Conservation (phyloP, 2,329 filamentous ascomycete species). For the Hymenoscyphus salicellus region DNA sequence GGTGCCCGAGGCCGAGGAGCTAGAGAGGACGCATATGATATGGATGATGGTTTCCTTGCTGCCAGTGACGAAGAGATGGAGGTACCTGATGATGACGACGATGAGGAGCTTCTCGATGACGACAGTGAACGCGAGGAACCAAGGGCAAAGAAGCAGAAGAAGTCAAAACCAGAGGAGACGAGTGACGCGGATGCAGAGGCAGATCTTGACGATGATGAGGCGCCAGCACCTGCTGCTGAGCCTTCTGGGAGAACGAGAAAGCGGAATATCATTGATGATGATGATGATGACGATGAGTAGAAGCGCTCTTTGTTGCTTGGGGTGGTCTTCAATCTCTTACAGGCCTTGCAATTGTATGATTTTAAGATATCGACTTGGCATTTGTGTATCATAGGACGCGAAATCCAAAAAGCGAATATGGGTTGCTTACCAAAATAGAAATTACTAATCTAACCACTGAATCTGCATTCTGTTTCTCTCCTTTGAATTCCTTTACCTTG, state of each 20-base stretch:
- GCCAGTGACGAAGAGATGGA: constrained; percentile 68
- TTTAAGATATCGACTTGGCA: not conserved
- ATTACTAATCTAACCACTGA: not conserved
- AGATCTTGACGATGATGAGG: constrained; percentile 50
- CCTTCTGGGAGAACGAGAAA: constrained; percentile 44
- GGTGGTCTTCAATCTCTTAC: not conserved
- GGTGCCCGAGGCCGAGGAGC: constrained; percentile 46
- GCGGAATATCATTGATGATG: constrained; percentile 59
- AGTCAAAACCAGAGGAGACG: constrained; percentile 39
- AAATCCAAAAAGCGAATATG: not conserved
- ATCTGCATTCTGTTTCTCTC: no score
- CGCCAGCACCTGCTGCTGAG: constrained; percentile 37
- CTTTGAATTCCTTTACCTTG: no score
- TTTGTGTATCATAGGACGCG: constrained; percentile 1
- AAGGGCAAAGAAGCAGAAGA: constrained; percentile 36
- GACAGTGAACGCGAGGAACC: constrained; percentile 39
- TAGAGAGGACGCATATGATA: constrained; percentile 72
- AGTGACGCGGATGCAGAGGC: constrained; percentile 50
- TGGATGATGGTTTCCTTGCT: constrained; percentile 76
- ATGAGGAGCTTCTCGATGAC: constrained; percentile 46
- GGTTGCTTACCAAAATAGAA: not conserved
- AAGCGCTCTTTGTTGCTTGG: not conserved
- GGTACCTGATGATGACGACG: constrained; percentile 49
- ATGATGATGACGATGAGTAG: constrained; percentile 48
- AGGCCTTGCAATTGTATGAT: not conserved